These are phyloP conservation scores for Aspergillus tanneri DNA, from an alignment of 2,329 filamentous ascomycete species.

Conservation along the genomic window DNA sequence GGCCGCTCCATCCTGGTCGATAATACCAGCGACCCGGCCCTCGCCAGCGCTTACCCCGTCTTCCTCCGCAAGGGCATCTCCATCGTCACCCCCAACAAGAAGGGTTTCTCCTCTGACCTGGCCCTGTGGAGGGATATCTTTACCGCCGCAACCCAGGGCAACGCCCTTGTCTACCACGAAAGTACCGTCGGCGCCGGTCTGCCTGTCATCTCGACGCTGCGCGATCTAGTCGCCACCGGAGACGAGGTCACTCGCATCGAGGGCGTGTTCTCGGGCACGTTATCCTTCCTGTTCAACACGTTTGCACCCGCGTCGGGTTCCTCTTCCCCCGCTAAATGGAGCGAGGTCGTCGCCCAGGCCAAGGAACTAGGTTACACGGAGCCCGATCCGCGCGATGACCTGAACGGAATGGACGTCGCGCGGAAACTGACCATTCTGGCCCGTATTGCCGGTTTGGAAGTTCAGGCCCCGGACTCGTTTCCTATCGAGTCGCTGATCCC, in stretches of 20 bases:
- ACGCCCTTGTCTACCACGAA: conserved; percentile 89
- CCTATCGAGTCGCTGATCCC: conserved; percentile 93
- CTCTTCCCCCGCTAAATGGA: conserved; percentile 67
- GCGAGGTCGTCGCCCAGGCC: conserved; percentile 84
- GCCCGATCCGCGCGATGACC: conserved; percentile 79
- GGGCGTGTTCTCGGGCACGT: conserved; percentile 95
- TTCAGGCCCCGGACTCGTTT: conserved; percentile 83
- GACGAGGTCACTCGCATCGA: conserved; percentile 90
- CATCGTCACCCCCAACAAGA: conserved; percentile 97
- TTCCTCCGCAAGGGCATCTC: conserved; percentile 80
- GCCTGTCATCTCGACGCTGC: conserved; percentile 88
- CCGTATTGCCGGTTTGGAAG: conserved; percentile 74
- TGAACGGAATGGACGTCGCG: conserved; percentile 89
- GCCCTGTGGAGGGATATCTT: conserved; percentile 88
- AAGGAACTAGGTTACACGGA: conserved; percentile 92
- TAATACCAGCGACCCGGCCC: conserved; percentile 87
- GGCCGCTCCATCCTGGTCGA: conserved; percentile 82
- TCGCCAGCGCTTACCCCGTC: conserved; percentile 78
- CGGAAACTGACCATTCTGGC: conserved; percentile 94
- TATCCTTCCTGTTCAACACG: conserved; percentile 97
- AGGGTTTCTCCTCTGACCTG: conserved; percentile 83
- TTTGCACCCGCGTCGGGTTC: conserved; percentile 79
- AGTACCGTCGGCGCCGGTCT: conserved; percentile 90
- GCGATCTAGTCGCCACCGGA: conserved; percentile 90
- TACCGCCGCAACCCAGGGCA: conserved; percentile 59